Evolutionary conservation across 495 filamentous ascomycete species (phyloP).

Genomic region (Cudoniella acicularis): DNA sequence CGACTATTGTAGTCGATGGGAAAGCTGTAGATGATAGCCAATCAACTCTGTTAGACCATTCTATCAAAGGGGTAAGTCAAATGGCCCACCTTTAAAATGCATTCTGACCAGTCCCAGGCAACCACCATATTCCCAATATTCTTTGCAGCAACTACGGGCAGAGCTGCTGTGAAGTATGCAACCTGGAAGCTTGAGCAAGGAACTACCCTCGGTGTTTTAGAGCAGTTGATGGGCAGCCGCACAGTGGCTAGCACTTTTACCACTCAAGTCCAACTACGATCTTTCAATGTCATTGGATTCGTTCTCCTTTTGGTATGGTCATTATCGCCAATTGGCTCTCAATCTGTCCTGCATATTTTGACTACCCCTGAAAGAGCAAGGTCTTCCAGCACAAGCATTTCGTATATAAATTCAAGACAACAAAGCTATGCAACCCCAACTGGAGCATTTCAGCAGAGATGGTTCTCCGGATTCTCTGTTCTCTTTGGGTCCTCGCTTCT

Average conservation of each 20-base stretch:
- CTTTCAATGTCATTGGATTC: constrained; percentile 15
- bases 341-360: constrained; percentile 19
- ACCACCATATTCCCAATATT: constrained; percentile 22
- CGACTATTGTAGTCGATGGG: constrained; percentile 13
- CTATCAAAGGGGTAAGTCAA: constrained; percentile 19
- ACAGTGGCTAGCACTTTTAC: constrained; percentile 21
- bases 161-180: constrained; percentile 17
- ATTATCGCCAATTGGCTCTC: constrained; percentile 19
- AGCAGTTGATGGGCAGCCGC: constrained; percentile 23
- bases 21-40: constrained; percentile 5
- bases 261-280: constrained; percentile 16
- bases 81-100: not conserved
- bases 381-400: not conserved
- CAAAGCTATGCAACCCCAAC: constrained; percentile 10
- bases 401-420: constrained; percentile 17
- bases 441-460: not conserved
- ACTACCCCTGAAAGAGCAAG: constrained; percentile 3
- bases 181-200: constrained; percentile 23
- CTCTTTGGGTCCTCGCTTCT: constrained; percentile 12
- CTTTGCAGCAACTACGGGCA: constrained; percentile 17
- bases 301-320: constrained; percentile 17
- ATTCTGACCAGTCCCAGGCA: constrained; percentile 6
- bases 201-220: constrained; percentile 15
- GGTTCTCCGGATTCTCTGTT: constrained; percentile 15
- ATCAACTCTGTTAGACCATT: constrained; percentile 8